Evolutionary conservation across 2,329 filamentous ascomycete genomes (phyloP).

Genomic region (Colletotrichum tabaci): DNA sequence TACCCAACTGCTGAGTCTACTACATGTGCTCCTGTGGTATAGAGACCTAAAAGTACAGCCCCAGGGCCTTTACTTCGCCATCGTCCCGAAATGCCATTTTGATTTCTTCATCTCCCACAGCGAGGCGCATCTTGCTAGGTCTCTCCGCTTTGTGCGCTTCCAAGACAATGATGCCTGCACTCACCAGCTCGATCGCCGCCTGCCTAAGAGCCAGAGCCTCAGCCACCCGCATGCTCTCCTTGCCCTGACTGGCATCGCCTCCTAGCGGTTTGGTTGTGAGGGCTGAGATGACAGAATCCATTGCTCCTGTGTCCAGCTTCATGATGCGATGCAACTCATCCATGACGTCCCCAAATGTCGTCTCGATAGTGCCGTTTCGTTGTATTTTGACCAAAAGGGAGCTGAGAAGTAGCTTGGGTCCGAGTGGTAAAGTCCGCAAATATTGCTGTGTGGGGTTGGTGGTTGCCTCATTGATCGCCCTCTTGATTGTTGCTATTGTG

Average conservation of each 20-base stretch:
- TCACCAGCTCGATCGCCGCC: conserved; percentile 86
- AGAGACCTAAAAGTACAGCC: conserved; percentile 63
- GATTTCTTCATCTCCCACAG: conserved; percentile 92
- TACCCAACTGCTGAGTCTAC: conserved; percentile 26
- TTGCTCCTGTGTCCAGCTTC: conserved; percentile 44
- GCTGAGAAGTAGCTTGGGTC: conserved; percentile 87
- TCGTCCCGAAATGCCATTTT: conserved; percentile 91
- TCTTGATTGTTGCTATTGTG: conserved; percentile 93
- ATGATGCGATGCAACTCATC: conserved; percentile 85
- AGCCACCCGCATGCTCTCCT: conserved; percentile 20
- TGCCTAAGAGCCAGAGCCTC: conserved; percentile 65
- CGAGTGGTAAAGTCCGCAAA: conserved; percentile 84
- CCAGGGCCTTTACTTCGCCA: conserved; percentile 85
- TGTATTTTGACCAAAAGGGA: conserved; percentile 85
- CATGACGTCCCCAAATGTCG: conserved; percentile 88
- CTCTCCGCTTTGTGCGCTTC: conserved; percentile 87
- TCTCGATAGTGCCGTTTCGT: conserved; percentile 88
- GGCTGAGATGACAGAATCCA: conserved; percentile 3
- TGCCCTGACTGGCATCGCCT: conserved; percentile 1
- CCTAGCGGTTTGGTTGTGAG: conserved; percentile 33
- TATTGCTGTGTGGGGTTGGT: conserved; percentile 93
- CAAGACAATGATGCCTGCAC: conserved; percentile 88
- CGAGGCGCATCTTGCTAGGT: conserved; percentile 87
- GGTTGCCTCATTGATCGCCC: conserved; percentile 95
- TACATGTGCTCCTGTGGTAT: conserved; percentile 1